These are phyloP conservation scores for Phytophthora boehmeriae DNA, from an alignment of 352 stramenopile species.

Conservation along the genomic window DNA sequence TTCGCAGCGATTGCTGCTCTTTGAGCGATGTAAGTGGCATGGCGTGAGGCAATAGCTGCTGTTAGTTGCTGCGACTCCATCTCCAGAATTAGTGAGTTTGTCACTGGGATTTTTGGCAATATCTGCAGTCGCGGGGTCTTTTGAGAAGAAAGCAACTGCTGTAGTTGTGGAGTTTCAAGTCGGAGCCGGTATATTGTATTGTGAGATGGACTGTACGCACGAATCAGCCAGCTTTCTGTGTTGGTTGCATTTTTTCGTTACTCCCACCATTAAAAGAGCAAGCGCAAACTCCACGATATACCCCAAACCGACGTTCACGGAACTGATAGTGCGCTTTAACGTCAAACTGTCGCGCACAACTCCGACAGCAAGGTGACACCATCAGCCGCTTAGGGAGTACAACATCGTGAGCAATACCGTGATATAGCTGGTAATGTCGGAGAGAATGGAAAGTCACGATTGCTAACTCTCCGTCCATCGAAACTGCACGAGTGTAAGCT, in stretches of 20 bases:
- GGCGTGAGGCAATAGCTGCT: constrained; percentile 17
- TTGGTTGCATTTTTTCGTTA: constrained; percentile 2
- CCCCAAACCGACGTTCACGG: constrained; percentile 28
- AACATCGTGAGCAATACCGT: not conserved
- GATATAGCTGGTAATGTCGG: constrained; percentile 20
- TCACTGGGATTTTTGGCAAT: not conserved
- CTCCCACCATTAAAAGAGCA: constrained; percentile 44
- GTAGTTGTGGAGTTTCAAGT: constrained; percentile 50
- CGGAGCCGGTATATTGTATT: constrained; percentile 58
- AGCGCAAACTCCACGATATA: constrained; percentile 47
- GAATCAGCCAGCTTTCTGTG: constrained; percentile 58
- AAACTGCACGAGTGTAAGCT: constrained; percentile 47
- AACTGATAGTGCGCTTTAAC: constrained; percentile 40
- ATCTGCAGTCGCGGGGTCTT: not conserved
- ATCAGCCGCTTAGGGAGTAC: not conserved
- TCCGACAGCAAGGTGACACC: constrained; percentile 44
- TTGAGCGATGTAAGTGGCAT: constrained; percentile 30
- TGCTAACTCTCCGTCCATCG: constrained; percentile 63
- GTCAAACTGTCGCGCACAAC: constrained; percentile 56
- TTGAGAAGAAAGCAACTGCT: constrained; percentile 42
- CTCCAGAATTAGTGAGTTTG: constrained; percentile 21
- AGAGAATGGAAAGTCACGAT: constrained; percentile 67
- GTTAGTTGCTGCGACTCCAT: constrained; percentile 24
- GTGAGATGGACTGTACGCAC: constrained; percentile 64
- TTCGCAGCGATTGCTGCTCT: constrained; percentile 23